Evolutionary conservation across 495 filamentous ascomycete genomes (phyloP).

Genomic region (Neurospora sp.): DNA sequence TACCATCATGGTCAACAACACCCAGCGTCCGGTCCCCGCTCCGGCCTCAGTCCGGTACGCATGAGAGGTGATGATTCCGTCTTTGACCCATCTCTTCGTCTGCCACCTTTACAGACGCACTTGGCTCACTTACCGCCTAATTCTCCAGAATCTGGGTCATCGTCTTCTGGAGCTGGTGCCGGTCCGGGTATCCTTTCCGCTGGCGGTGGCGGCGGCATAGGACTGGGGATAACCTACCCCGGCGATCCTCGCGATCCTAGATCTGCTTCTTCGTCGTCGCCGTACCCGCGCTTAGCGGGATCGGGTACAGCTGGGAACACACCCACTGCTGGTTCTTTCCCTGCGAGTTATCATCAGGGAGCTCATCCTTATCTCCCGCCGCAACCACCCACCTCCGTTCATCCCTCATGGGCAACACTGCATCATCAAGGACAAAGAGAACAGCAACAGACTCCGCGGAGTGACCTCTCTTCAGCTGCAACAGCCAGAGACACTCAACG

Average conservation of each 20-base stretch:
- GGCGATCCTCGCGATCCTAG: constrained; percentile 1
- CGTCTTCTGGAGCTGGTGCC: background rate
- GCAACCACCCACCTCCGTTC: background rate
- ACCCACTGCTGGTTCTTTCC: background rate
- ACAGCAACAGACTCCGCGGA: background rate
- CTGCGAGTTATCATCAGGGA: background rate
- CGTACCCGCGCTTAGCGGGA: background rate
- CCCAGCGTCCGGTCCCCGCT: background rate
- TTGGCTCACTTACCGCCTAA: constrained; percentile 28
- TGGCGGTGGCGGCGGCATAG: background rate
- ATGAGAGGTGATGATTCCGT: background rate
- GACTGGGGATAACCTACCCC: constrained; percentile 11
- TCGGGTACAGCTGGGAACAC: background rate
- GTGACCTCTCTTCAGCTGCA: background rate
- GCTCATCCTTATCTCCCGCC: background rate
- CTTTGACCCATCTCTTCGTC: constrained; percentile 36
- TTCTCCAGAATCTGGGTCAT: constrained; percentile 7
- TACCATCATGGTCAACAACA: background rate
- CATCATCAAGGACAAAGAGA: background rate
- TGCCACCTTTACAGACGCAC: constrained; percentile 51
- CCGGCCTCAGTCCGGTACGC: background rate
- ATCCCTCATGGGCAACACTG: background rate
- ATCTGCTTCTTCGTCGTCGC: background rate
- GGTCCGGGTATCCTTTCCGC: background rate
- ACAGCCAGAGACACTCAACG: background rate